Evolutionary conservation across 495 filamentous ascomycete genomes (phyloP).

Genomic region (Penicillium waksmanii): DNA sequence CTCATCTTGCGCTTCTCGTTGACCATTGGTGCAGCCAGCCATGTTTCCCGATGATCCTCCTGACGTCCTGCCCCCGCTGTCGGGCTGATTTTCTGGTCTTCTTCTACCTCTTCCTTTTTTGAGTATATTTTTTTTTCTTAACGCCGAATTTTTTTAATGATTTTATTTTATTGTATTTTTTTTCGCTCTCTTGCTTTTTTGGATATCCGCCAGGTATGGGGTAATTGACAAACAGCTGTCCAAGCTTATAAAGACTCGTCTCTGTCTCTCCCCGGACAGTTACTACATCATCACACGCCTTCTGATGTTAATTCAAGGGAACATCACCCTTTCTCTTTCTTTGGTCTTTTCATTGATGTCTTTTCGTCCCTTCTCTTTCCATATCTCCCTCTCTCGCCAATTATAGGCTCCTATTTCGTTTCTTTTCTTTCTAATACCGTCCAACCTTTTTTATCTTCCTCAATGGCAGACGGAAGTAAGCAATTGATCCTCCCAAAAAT

Average conservation of each 20-base stretch:
- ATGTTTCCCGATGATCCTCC: conserved; percentile 38
- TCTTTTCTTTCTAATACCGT: conserved; percentile 23
- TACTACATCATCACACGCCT: not conserved
- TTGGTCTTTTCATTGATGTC: conserved; percentile 15
- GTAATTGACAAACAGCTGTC: conserved; percentile 17
- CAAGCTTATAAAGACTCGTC: conserved; percentile 23
- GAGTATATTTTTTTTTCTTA: conserved; percentile 13
- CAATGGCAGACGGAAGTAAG: conserved; percentile 65
- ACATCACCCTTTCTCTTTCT: conserved; percentile 11
- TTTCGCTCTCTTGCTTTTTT: conserved; percentile 7
- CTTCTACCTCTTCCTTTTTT: conserved; percentile 15
- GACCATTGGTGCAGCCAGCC: conserved; percentile 38
- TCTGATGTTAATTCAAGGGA: not conserved
- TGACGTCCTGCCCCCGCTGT: conserved; percentile 26
- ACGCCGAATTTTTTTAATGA: conserved; percentile 6
- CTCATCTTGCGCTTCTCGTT: conserved; percentile 26
- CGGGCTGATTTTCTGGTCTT: conserved; percentile 21
- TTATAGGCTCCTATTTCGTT: not conserved
- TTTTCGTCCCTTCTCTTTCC: conserved; percentile 13
- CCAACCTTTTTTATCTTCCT: not conserved
- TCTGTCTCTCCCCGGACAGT: conserved; percentile 8
- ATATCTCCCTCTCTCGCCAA: not conserved
- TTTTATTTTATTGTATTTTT: conserved; percentile 12
- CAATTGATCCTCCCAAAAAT: conserved; percentile 4
- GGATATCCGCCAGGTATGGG: conserved; percentile 23